Conservation (phyloP, 345 rosid species). For the Bruguiera gymnorhiza region DNA sequence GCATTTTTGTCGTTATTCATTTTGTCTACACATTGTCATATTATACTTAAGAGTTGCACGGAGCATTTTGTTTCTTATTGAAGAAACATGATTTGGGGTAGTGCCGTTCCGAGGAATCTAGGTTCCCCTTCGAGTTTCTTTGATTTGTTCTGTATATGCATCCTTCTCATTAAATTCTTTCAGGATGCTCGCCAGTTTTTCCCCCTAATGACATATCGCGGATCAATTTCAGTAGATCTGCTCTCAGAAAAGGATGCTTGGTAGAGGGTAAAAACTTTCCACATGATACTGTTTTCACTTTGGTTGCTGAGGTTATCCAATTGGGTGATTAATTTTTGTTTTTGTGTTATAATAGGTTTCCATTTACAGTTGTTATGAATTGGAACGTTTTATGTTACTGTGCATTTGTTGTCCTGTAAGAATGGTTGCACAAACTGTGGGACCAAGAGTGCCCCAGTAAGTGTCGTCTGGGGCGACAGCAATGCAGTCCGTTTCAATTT, state of each 20-base stretch:
- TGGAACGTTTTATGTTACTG: no score
- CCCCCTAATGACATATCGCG: conserved; percentile 41
- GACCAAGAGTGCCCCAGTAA: no score
- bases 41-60: not conserved
- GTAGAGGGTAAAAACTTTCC: conserved; percentile 33
- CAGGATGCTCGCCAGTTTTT: conserved; percentile 52
- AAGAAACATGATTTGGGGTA: not conserved
- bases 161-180: conserved; percentile 20
- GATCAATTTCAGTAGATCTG: conserved; percentile 36
- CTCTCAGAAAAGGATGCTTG: conserved; percentile 45
- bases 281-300: conserved; percentile 37
- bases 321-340: not conserved
- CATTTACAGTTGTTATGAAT: not conserved
- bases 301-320: not conserved
- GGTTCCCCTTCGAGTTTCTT: not conserved
- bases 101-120: not conserved
- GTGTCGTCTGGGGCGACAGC: no score
- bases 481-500: conserved; percentile 6
- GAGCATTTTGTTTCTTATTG: no score
- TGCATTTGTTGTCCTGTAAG: no score
- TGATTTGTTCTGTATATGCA: not conserved
- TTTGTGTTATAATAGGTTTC: not conserved
- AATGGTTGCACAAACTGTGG: not conserved
- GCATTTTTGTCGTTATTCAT: no score
- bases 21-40: no score